Base-by-base conservation (phyloP, 768 basidiomycete species). In the Cystobasidium onofrii region DNA sequence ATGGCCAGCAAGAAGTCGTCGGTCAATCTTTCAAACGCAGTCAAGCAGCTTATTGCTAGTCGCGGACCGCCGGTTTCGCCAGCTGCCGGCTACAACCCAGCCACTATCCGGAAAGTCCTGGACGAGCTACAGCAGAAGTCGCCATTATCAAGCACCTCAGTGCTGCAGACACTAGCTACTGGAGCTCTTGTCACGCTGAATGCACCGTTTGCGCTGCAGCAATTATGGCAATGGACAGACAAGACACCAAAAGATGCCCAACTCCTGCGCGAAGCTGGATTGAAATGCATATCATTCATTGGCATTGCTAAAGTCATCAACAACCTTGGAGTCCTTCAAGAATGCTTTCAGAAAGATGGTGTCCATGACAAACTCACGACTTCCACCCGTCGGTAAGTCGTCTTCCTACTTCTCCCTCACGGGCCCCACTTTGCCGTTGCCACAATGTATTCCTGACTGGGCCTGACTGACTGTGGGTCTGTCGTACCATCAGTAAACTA, bases 281-380 rank as follows among this genome's bases (percentile, higher is more conserved):
- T 83, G 39, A 83, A 83, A 65, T 82, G 81, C 65, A 82, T 83
- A 71, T 79, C 79, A 2, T 82, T 82, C 73, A 74, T 75, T 18
- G 80, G 81, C 34, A 80, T 64, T 39, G 60, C 66, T 1, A 54
- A 70, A 55, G 61, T 81, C 0, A 83, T 83, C 78, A 83, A 83
- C 76, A 78, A 78, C 25, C 76, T 83, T 1, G 80, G 77, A 18
- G 81, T 81, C 0, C 74, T 83, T 6, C 76, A 78, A 10, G 64
- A 76, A 0, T 77, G 78, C 73, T 75, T 82, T 7, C 77, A 79
- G 6, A 74, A 76, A 13, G 79, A 80, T 10, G 79, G 81, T 10
- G 79, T 75, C 10, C 69, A 72, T 4, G 43, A 36, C 0, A 18
- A 33, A 41, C 77, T 83, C 18, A 61, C 64, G 6, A 80, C 78